These are phyloP conservation scores for Rhynchosporium agropyri DNA, from an alignment of 2,329 filamentous ascomycete species.

Conservation along the genomic window DNA sequence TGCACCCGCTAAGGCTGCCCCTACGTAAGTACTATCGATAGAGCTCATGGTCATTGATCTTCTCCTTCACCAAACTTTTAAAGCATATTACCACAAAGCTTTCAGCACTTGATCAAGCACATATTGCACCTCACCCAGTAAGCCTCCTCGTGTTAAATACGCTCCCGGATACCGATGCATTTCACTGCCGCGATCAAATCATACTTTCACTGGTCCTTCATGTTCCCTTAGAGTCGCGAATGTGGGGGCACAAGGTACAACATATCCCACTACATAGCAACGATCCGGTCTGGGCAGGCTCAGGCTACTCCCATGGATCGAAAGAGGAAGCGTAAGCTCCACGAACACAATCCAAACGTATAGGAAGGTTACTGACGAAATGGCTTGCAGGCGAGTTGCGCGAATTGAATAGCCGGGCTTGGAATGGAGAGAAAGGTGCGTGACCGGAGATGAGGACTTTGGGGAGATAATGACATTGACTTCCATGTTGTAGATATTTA, in stretches of 20 bases:
- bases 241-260: slow-evolving; percentile 42
- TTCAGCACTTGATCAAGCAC: slow-evolving; percentile 9
- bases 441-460: slow-evolving; percentile 15
- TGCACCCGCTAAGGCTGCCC: slow-evolving; percentile 10
- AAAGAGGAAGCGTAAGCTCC: slow-evolving; percentile 60
- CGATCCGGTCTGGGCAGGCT: slow-evolving; percentile 31
- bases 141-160: slow-evolving; percentile 18
- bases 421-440: slow-evolving; percentile 85
- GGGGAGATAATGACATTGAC: slow-evolving; percentile 25
- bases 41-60: slow-evolving; percentile 6
- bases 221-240: slow-evolving; percentile 42
- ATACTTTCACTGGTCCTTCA: slow-evolving; percentile 40
- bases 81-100: slow-evolving; percentile 10
- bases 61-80: slow-evolving; percentile 21
- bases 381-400: slow-evolving; percentile 76
- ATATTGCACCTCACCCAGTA: slow-evolving; percentile 24
- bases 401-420: slow-evolving; percentile 82
- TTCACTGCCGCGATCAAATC: slow-evolving; percentile 40
- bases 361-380: slow-evolving; percentile 28
- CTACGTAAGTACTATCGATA: slow-evolving; percentile 14
- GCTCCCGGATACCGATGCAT: slow-evolving; percentile 43
- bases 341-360: not conserved
- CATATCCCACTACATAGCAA: slow-evolving; percentile 31
- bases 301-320: slow-evolving; percentile 59
- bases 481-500: slow-evolving; percentile 33